Evolutionary conservation across 176 grass and related monocot species (phyloP).

Genomic region (Rhynchospora tenuis): DNA sequence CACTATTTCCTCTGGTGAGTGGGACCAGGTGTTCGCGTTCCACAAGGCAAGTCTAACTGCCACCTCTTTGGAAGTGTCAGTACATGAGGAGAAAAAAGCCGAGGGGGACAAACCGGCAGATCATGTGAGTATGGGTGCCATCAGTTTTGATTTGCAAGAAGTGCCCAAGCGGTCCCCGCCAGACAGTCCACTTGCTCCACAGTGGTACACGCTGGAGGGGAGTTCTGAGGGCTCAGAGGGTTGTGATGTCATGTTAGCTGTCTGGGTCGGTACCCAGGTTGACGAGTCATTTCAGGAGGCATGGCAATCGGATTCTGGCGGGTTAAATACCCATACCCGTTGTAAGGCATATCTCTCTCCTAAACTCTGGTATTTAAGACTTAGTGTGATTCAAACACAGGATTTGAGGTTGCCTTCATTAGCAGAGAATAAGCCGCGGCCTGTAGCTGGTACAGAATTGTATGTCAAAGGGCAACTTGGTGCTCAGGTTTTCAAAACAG

Average conservation of each 20-base stretch:
- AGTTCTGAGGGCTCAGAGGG: conserved; percentile 27
- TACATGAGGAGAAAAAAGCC: conserved; percentile 39
- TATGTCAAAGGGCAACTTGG: conserved; percentile 87
- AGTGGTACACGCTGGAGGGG: conserved; percentile 88
- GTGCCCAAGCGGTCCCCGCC: conserved; percentile 76
- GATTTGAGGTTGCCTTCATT: conserved; percentile 57
- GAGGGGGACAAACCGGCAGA: conserved; percentile 34
- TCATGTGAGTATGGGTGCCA: conserved; percentile 49
- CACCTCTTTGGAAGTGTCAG: conserved; percentile 66
- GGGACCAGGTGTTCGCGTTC: conserved; percentile 97
- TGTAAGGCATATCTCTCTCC: conserved; percentile 94
- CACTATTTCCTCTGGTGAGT: conserved; percentile 40
- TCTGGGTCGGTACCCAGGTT: conserved; percentile 91
- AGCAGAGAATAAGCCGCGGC: conserved; percentile 44
- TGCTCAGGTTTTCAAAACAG: conserved; percentile 79
- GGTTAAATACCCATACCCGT: conserved; percentile 68
- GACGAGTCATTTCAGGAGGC: conserved; percentile 98
- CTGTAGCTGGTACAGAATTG: conserved; percentile 48
- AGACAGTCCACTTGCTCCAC: conserved; percentile 88
- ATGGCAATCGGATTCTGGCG: conserved; percentile 92
- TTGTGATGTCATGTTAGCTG: conserved; percentile 85
- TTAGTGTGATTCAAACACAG: conserved; percentile 90
- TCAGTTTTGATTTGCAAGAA: conserved; percentile 79
- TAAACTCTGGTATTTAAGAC: conserved; percentile 88
- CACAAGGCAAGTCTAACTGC: conserved; percentile 81